Evolutionary conservation across 306 rosid genomes (phyloP).

Genomic region (Arachis stenosperma): DNA sequence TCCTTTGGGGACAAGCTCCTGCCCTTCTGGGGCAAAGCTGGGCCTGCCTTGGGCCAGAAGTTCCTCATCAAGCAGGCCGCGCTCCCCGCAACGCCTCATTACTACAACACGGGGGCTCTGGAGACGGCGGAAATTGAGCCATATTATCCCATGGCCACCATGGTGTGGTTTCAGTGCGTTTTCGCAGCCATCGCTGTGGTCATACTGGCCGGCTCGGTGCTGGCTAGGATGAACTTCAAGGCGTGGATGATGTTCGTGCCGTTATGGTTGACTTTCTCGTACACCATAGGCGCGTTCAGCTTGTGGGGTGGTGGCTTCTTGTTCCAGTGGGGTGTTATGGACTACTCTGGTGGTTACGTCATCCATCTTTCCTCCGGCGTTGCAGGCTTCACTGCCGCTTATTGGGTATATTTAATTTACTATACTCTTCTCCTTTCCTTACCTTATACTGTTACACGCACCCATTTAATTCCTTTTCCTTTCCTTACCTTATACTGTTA

Average conservation of each 20-base stretch:
- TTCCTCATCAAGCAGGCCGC: slow-evolving; percentile 34
- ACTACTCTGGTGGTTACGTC: slow-evolving; percentile 71
- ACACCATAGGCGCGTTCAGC: slow-evolving; percentile 59
- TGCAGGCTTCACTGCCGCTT: slow-evolving; percentile 65
- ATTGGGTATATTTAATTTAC: slow-evolving; percentile 44
- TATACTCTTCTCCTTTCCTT: too few species aligned
- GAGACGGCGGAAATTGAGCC: slow-evolving; percentile 44
- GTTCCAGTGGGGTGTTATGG: slow-evolving; percentile 73
- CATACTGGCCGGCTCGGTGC: slow-evolving; percentile 51
- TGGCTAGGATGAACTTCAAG: slow-evolving; percentile 57
- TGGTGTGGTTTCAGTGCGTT: slow-evolving; percentile 67
- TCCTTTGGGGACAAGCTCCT: slow-evolving; percentile 51
- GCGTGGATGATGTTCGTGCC: slow-evolving; percentile 72
- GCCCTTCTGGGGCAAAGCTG: slow-evolving; percentile 58
- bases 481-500: too few species aligned
- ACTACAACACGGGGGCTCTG: fast-evolving
- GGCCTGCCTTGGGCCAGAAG: slow-evolving; percentile 54
- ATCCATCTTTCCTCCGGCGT: slow-evolving; percentile 68
- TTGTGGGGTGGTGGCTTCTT: slow-evolving; percentile 66
- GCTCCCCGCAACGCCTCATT: slow-evolving; percentile 39
- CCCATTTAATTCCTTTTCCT: too few species aligned
- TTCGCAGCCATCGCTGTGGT: slow-evolving; percentile 52
- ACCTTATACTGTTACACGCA: too few species aligned
- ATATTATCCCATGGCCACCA: slow-evolving; percentile 55
- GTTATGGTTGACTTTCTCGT: slow-evolving; percentile 58